These are phyloP conservation scores for Gossypium turneri DNA, from an alignment of 345 rosid species.

Conservation along the genomic window DNA sequence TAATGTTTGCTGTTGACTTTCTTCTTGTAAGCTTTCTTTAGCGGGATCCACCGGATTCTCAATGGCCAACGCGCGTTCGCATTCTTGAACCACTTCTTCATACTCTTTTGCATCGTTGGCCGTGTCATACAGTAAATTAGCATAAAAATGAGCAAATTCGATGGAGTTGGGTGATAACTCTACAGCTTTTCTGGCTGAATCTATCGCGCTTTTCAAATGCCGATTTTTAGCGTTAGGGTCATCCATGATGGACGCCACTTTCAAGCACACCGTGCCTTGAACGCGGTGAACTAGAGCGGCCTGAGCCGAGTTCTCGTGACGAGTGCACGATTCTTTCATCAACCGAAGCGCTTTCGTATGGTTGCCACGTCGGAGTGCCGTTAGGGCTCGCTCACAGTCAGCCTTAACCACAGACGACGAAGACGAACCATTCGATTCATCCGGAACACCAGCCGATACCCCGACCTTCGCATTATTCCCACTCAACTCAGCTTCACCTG, in stretches of 20 bases:
- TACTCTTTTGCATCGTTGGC: slow-evolving; percentile 77
- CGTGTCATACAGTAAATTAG: slow-evolving; percentile 76
- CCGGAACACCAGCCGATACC: slow-evolving; percentile 15
- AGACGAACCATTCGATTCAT: slow-evolving; percentile 29
- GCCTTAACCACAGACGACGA: slow-evolving; percentile 46
- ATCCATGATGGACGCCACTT: slow-evolving; percentile 71
- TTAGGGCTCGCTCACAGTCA: slow-evolving; percentile 85
- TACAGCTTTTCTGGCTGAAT: slow-evolving; percentile 71
- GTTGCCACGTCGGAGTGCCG: slow-evolving; percentile 77
- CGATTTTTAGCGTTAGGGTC: slow-evolving; percentile 71
- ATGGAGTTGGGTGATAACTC: slow-evolving; percentile 71
- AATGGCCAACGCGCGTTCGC: slow-evolving; percentile 75
- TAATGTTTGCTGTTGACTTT: slow-evolving; percentile 67
- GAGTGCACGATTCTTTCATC: slow-evolving; percentile 66
- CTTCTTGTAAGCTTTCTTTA: slow-evolving; percentile 80
- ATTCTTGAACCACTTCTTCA: slow-evolving; percentile 80
- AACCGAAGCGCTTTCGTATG: slow-evolving; percentile 78
- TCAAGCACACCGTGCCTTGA: slow-evolving; percentile 72
- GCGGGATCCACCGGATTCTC: slow-evolving; percentile 83
- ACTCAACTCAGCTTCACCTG: slow-evolving; percentile 6
- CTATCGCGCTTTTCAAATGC: slow-evolving; percentile 64
- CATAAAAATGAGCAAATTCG: slow-evolving; percentile 81
- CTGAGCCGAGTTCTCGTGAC: slow-evolving; percentile 43
- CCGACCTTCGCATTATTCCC: slow-evolving; percentile 29
- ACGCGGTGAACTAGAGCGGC: slow-evolving; percentile 68